phyloP scores from a whole-genome alignment of 2,329 filamentous ascomycete species.

The Sclerotiophoma versabilis region DNA sequence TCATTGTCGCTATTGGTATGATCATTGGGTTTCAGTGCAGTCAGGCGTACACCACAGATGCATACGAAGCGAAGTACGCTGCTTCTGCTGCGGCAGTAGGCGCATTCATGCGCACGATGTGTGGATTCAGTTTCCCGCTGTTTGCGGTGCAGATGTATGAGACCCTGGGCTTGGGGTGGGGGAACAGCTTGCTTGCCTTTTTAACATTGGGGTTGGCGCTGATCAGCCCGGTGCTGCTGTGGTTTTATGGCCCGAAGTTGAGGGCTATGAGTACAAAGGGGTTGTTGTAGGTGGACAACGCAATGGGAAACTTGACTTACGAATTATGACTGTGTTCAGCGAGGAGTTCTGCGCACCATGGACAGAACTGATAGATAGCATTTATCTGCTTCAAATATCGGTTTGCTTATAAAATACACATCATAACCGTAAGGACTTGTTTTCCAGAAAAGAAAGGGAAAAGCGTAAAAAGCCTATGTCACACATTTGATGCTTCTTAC shows the following conservation, averaged over 20 bases:
- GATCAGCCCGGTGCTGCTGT: conserved; percentile 55
- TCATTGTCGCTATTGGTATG: conserved; percentile 54
- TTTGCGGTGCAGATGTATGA: conserved; percentile 66
- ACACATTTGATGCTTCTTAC: no score
- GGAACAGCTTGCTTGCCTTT: conserved; percentile 62
- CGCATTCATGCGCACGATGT: conserved; percentile 61
- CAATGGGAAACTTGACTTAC: background rate
- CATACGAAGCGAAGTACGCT: conserved; percentile 58
- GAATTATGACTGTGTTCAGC: background rate
- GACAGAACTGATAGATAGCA: background rate
- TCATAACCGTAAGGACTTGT: no score
- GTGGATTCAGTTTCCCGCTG: conserved; percentile 65
- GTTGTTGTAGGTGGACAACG: background rate
- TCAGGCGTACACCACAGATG: conserved; percentile 70
- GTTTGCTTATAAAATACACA: no score
- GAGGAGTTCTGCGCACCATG: background rate
- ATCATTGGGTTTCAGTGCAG: conserved; percentile 66
- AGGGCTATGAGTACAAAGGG: conserved; percentile 31
- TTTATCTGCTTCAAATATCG: background rate
- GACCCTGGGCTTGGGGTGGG: conserved; percentile 64
- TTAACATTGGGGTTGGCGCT: conserved; percentile 57
- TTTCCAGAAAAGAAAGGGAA: no score
- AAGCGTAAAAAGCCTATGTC: no score
- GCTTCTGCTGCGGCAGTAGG: conserved; percentile 66
- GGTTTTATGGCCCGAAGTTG: conserved; percentile 51